A percentile compares a stretch with the other conserved stretches of the same genome.
Evolutionary conservation across 202 grass and related monocot genomes (phyloP).

Genomic region (Bolboschoenoplectus hybrid): DNA sequence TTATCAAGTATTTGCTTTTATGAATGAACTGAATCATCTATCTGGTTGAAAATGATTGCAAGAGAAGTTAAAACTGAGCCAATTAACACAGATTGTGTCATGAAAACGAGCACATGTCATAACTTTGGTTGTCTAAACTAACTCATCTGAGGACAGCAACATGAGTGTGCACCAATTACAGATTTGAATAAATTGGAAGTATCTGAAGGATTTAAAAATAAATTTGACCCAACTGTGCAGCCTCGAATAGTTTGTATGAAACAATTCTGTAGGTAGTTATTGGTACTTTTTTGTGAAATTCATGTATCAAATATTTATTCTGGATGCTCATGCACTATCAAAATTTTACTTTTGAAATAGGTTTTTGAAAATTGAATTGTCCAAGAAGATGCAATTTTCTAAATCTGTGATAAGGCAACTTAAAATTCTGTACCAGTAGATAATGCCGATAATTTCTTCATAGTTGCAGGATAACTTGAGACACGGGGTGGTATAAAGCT

Average conservation of each 20-base stretch:
- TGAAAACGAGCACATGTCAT: background rate
- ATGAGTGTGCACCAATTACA: background rate
- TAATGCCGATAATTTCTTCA: background rate
- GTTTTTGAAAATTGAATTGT: background rate
- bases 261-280: background rate
- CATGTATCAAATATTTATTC: background rate
- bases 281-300: constrained; percentile 7
- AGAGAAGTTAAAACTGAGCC: background rate
- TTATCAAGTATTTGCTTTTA: constrained; percentile 3
- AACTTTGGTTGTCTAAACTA: background rate
- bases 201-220: background rate
- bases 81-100: background rate
- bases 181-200: background rate
- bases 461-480: background rate
- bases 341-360: background rate
- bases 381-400: background rate
- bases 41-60: constrained; percentile 19
- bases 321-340: background rate
- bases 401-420: background rate
- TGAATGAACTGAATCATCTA: background rate
- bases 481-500: background rate
- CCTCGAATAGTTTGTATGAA: background rate
- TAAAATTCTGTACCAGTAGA: background rate
- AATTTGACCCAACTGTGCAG: background rate
- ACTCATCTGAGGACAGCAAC: background rate